phyloP scores from a whole-genome alignment of 176 grass and related monocot species.

The Avena sativa region DNA sequence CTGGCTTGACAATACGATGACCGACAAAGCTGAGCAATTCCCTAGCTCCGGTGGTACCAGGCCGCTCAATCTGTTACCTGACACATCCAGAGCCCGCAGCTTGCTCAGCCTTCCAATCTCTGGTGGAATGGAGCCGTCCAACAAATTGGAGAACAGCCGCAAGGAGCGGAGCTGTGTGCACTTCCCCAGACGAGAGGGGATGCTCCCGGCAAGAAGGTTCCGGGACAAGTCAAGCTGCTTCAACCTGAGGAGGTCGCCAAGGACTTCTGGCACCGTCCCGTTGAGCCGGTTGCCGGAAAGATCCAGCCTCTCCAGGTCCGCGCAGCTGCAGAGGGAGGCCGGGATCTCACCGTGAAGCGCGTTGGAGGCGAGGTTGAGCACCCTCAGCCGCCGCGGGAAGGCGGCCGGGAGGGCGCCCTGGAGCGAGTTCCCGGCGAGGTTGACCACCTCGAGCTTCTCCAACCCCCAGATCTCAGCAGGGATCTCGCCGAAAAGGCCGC shows the following conservation, averaged over 20 bases:
- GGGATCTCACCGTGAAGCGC: constrained; percentile 69
- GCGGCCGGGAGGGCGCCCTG: constrained; percentile 59
- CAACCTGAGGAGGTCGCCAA: constrained; percentile 50
- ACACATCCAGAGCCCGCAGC: constrained; percentile 75
- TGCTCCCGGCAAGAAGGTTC: constrained; percentile 56
- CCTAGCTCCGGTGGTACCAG: constrained; percentile 64
- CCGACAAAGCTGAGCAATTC: constrained; percentile 63
- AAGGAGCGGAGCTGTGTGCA: constrained; percentile 62
- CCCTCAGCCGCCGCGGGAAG: constrained; percentile 61
- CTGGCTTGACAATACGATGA: constrained; percentile 67
- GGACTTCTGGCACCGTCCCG: constrained; percentile 47
- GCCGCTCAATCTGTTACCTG: constrained; percentile 74
- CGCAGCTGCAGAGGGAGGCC: constrained; percentile 54
- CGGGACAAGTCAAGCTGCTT: constrained; percentile 59
- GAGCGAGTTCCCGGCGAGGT: constrained; percentile 73
- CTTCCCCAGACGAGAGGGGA: constrained; percentile 67
- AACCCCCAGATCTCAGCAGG: constrained; percentile 80
- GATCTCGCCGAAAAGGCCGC: constrained; percentile 69
- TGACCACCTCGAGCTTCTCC: constrained; percentile 67
- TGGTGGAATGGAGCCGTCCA: constrained; percentile 70
- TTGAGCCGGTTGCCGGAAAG: constrained; percentile 72
- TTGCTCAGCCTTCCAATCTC: constrained; percentile 69
- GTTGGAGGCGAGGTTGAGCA: constrained; percentile 70
- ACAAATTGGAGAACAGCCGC: constrained; percentile 68
- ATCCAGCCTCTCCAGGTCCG: constrained; percentile 61